A percentile compares a stretch with the other conserved stretches of the same genome.
Evolutionary conservation across 2,329 filamentous ascomycete genomes (phyloP).

Genomic region (Verticillium tricorpus): DNA sequence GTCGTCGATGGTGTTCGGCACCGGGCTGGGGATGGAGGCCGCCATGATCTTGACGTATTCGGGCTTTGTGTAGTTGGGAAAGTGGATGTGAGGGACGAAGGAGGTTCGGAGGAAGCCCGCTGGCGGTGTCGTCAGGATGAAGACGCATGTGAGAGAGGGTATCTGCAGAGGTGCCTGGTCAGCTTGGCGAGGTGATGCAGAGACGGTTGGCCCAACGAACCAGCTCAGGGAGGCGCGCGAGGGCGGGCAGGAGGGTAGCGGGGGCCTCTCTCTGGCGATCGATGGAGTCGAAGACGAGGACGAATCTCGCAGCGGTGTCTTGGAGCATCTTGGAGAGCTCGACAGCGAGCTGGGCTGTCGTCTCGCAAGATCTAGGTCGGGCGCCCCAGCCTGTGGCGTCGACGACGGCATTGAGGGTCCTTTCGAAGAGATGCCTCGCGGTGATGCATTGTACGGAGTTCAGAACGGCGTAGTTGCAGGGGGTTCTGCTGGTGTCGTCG

Average conservation of each 20-base stretch:
- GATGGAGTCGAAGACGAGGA: constrained; percentile 82
- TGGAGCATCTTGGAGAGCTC: constrained; percentile 64
- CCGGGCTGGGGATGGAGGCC: constrained; percentile 37
- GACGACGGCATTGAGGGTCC: constrained; percentile 56
- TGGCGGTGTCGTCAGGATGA: constrained; percentile 70
- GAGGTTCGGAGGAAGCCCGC: constrained; percentile 65
- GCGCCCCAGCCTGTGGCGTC: constrained; percentile 44
- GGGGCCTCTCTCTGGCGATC: constrained; percentile 79
- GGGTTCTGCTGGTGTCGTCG: constrained; percentile 24
- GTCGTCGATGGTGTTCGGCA: constrained; percentile 44
- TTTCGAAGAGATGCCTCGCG: constrained; percentile 71
- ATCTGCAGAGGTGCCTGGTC: constrained; percentile 50
- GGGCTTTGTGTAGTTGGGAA: constrained; percentile 76
- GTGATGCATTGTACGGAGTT: constrained; percentile 75
- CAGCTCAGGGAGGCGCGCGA: constrained; percentile 77
- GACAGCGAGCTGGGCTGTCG: constrained; percentile 69
- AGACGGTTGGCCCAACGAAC: constrained; percentile 41
- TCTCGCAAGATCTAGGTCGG: constrained; percentile 67
- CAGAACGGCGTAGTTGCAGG: constrained; percentile 56
- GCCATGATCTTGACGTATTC: constrained; percentile 76
- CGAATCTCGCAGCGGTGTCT: constrained; percentile 55
- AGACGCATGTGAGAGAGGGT: constrained; percentile 68
- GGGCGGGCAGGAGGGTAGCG: constrained; percentile 71
- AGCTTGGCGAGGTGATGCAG: background rate
- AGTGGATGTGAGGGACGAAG: constrained; percentile 68